Base-by-base conservation (phyloP, 192 early-diverging fungal species). In the Backusella mclennaniae region DNA sequence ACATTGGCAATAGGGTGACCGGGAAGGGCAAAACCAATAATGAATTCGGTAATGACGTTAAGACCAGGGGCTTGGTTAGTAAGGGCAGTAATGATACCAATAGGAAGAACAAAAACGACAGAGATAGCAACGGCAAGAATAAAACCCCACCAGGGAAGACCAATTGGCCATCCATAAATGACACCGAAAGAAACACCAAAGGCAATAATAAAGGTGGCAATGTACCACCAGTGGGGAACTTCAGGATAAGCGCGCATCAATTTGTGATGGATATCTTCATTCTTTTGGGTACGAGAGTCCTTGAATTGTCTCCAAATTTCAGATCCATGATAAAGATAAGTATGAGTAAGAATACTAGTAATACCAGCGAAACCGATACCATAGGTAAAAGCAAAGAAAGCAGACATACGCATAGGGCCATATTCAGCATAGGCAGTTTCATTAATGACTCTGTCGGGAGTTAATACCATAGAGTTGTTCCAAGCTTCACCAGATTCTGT, bases 41-140 rank as follows among this genome's bases (percentile, higher is more conserved):
- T 88, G 73, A 95, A 91, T 85, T 97, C 94, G 52, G 92, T 93
- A 31, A 96, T 86, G 46, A 97, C 90, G 84, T 97, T 96, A 35
- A 95, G 84, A 35, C 91, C 90, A 19, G 94, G 88, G 67, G 88
- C 85, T 73, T 87, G 85, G 77, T 96, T 96, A 21, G 94, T 91
- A 21, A 96, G 87, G 7, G 92, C 92, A 67, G 85, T 83, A 74
- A 97, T 90, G 33, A 96, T 91, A 76, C 95, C 96, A 35, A 97
- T 89, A 0, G 95, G 95, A 6, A 96, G 81, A 23, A 89, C 86
- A 69, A 92, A 93, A 39, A 96, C 79, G 19, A 88, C 69, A 15
- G 91, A 82, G 23, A 93, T 80, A 4, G 80, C 78, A 36, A 91
- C 80, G 35, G 89, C 84, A 63, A 94, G 79, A 17, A 94, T 68